Evolutionary conservation across 2,329 filamentous ascomycete species (phyloP).

Genomic region (Fusarium dimerum): DNA sequence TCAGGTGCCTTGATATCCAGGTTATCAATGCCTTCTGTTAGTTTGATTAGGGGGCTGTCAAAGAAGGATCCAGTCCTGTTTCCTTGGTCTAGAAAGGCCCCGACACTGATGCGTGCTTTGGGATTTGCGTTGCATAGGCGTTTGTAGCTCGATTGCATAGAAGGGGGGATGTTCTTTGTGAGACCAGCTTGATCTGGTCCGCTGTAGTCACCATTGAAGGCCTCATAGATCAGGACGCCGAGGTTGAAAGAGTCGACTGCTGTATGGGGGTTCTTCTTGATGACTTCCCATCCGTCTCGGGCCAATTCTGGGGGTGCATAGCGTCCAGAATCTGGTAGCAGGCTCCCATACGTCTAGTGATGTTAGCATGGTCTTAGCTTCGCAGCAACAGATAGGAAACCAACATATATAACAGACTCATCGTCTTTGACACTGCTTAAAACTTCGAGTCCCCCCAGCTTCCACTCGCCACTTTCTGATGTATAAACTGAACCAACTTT

Average conservation of each 20-base stretch:
- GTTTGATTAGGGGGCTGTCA: slow-evolving; percentile 85
- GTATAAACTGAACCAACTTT: slow-evolving; percentile 87
- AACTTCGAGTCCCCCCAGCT: slow-evolving; percentile 89
- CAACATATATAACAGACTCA: slow-evolving; percentile 84
- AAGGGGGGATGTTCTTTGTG: slow-evolving; percentile 81
- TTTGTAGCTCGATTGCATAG: slow-evolving; percentile 90
- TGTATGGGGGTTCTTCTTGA: slow-evolving; percentile 78
- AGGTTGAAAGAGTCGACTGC: slow-evolving; percentile 88
- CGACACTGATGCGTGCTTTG: slow-evolving; percentile 81
- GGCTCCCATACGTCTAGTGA: slow-evolving; percentile 74
- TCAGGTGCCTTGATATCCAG: slow-evolving; percentile 82
- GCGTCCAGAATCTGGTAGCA: slow-evolving; percentile 80
- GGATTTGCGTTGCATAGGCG: slow-evolving; percentile 85
- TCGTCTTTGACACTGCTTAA: slow-evolving; percentile 96
- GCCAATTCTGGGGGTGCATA: slow-evolving; percentile 88
- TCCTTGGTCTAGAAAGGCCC: slow-evolving; percentile 88
- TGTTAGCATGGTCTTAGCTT: slow-evolving; percentile 8
- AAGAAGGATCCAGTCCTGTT: slow-evolving; percentile 83
- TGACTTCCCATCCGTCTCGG: slow-evolving; percentile 85
- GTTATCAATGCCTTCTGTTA: slow-evolving; percentile 91
- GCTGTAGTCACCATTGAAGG: slow-evolving; percentile 83
- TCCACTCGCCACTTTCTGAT: slow-evolving; percentile 97
- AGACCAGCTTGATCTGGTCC: slow-evolving; percentile 80
- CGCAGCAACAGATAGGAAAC: slow-evolving; percentile 4
- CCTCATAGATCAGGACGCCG: slow-evolving; percentile 82